Evolutionary conservation across 2,329 filamentous ascomycete genomes (phyloP), one percentile per base, ranked within the genome.

Genomic region (Ophiostoma ips): DNA sequence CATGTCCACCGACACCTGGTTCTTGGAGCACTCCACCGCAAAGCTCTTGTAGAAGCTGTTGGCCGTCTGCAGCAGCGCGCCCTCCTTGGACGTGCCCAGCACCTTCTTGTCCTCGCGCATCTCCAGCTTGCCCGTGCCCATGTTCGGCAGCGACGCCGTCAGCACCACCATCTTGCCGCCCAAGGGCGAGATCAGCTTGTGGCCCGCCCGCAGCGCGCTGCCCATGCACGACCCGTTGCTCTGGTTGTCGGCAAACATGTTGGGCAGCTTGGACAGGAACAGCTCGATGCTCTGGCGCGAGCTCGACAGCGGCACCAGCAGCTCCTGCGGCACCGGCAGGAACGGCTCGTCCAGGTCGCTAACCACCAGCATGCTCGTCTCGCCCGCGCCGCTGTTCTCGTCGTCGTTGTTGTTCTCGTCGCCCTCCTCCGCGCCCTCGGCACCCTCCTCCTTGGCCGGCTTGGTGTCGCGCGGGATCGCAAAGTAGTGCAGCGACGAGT

Each of bases 1-100:
- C 89, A 95, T 95, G 64, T 95, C 89, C 58, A 98, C 88, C 0
- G 89, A 96, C 28, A 98, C 92, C 66, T 98, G 92, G 58, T 94
- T 94, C 72, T 98, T 98, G 35, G 89, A 95, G 67, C 92, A 98
- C 64, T 98, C 92, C 3, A 98, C 92, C 0, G 92, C 92, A 61
- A 98, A 98, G 60, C 87, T 94, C 74, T 98, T 98, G 76, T 96
- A 98, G 68, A 96, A 98, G 62, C 86, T 88, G 70, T 88, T 95
- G 37, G 80, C 85, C 0, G 92, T 95, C 64, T 96, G 90, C 48
- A 98, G 71, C 31, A 98, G 75, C 54, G 76, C 73, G 56, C 79
- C 87, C 64, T 98, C 92, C 66, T 95, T 95, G 57, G 83, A 88
- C 1, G 92, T 98, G 34, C 92, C 92, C 21, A 98, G 72, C 15